Base-by-base conservation (phyloP, 169 alveolate species). In the Cryptosporidium baileyi region DNA sequence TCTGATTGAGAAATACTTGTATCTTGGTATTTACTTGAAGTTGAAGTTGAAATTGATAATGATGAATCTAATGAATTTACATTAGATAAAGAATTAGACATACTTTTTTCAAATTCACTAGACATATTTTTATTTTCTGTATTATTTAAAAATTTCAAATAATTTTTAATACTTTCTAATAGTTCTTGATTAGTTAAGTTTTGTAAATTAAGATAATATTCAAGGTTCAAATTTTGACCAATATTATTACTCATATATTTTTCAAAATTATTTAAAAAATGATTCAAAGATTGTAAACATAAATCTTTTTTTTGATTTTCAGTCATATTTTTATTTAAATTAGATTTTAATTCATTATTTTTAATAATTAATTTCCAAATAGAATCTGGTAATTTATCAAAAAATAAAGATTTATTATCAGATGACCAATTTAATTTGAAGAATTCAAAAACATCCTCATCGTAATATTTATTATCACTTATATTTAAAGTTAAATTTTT, bases 321-420 rank as follows among this genome's bases (percentile, higher is more conserved):
- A 7, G 63, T 19, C 11, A 65, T 13, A 5, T 24, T 36, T 8
- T n/a, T 51, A 49, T 32, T 8, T 36, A 54, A 38, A 8, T 8
- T 17, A 3, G 81, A 28, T 28, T 61, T 65, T 0, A 65, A 49
- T 13, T 45, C 28, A 15, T 62, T 62, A 44, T 62, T 65, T 1
- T 45, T 60, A 11, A 65, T 24, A 28, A 65, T 45, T 28, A 45
- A 61, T 32, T 34, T 45, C 81, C 81, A 65, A 30, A 65, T 65
- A 32, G 60, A 51, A 40, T 65, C n/a, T 26, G 81, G 81, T 24
- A 65, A 51, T 2, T 44, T 17, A 4, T 65, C 62, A 44, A 65
- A n/a, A 2, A 1, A 38, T 15, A 65, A 51, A 1, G 24, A 45
- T 22, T 30, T 36, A 3, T 44, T 44, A 6, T 36, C 54, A 22